Percentiles rank a stretch among this genome's conserved stretches.
phyloP scores from a whole-genome alignment of 768 basidiomycete genomes.

The Trametes cingulata region DNA sequence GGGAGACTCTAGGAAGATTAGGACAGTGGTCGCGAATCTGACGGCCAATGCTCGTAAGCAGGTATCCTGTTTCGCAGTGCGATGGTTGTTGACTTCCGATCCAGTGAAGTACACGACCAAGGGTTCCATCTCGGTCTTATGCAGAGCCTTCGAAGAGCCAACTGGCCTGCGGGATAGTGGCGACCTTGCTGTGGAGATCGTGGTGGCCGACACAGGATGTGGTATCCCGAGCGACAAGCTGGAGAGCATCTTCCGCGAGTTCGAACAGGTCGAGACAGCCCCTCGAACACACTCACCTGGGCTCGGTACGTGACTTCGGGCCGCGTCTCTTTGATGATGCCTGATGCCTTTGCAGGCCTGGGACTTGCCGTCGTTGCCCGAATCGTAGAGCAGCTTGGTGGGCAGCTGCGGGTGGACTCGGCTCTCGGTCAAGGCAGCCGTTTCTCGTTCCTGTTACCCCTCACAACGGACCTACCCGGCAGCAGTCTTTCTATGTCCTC shows the following conservation, averaged over 20 bases:
- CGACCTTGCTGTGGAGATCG: conserved; percentile 63
- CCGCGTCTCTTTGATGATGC: neutral
- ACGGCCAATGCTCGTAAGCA: conserved; percentile 71
- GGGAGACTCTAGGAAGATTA: conserved; percentile 73
- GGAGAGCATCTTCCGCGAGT: conserved; percentile 76
- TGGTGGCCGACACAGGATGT: conserved; percentile 70
- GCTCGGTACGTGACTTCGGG: conserved; percentile 41
- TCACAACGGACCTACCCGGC: conserved; percentile 42
- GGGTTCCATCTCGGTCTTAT: conserved; percentile 63
- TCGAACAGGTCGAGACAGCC: conserved; percentile 71
- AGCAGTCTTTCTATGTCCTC: conserved; percentile 22
- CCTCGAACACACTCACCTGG: conserved; percentile 42
- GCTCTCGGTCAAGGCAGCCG: conserved; percentile 63
- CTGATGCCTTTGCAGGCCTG: conserved; percentile 43
- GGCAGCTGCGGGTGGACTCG: conserved; percentile 78
- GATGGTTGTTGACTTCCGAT: too few relatives aligned
- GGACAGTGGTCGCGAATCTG: conserved; percentile 75
- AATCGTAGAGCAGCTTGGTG: conserved; percentile 77
- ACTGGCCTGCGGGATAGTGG: conserved; percentile 46
- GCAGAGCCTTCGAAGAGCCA: conserved; percentile 51
- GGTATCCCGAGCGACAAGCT: conserved; percentile 69
- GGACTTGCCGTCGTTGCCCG: conserved; percentile 81
- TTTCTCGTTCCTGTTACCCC: conserved; percentile 73
- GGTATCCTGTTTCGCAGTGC: too few relatives aligned
- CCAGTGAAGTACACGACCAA: conserved; percentile 72